These are phyloP conservation scores for Kwoniella dendrophila DNA, from an alignment of 768 basidiomycete genomes.

Conservation along the genomic window DNA sequence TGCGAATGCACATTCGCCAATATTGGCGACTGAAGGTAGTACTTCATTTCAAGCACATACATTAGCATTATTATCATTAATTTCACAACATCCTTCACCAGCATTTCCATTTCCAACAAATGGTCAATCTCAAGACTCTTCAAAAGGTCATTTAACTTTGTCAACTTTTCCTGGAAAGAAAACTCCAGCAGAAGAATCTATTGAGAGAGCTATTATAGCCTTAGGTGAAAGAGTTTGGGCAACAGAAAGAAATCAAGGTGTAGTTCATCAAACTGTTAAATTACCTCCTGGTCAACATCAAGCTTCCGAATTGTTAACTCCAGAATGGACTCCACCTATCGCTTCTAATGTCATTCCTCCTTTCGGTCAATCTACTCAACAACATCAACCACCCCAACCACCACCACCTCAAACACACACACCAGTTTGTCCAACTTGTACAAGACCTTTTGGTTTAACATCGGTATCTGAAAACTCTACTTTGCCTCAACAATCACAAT, in stretches of 20 bases:
- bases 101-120: slow-evolving; percentile 45
- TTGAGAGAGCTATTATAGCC: slow-evolving; percentile 41
- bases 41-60: slow-evolving; percentile 40
- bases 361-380: too few species aligned
- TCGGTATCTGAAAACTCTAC: slow-evolving; percentile 8
- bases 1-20: slow-evolving; percentile 17
- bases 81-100: slow-evolving; percentile 44
- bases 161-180: slow-evolving; percentile 34
- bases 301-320: slow-evolving; percentile 30
- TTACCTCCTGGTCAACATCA: slow-evolving; percentile 19
- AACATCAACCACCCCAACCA: too few species aligned
- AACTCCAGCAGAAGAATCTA: slow-evolving; percentile 39
- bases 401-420: background rate
- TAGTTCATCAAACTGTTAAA: slow-evolving; percentile 14
- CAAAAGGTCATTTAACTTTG: slow-evolving; percentile 8
- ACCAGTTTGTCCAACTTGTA: slow-evolving; percentile 35
- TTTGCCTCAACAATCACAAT: background rate
- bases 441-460: too few species aligned
- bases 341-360: too few species aligned
- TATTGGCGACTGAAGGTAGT: slow-evolving; percentile 21
- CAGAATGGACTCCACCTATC: slow-evolving; percentile 47
- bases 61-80: slow-evolving; percentile 36
- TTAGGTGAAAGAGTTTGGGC: slow-evolving; percentile 39
- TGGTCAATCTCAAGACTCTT: slow-evolving; percentile 8
- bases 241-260: slow-evolving; percentile 24